phyloP scores from a whole-genome alignment of 2,329 filamentous ascomycete species.

The Exserohilum turcica region DNA sequence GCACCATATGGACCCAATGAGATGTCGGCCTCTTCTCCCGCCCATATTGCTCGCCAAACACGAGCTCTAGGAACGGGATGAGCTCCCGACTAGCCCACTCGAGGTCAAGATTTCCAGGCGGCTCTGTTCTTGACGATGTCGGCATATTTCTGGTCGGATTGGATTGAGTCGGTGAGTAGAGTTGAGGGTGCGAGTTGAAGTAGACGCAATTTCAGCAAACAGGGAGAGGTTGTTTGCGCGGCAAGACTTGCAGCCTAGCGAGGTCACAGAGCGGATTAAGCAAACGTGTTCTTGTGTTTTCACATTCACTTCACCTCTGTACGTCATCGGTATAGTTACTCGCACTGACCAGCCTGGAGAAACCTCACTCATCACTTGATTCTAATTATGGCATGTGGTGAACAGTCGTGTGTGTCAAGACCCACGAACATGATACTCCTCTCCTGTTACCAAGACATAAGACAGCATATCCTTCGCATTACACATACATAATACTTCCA shows the following conservation, averaged over 20 bases:
- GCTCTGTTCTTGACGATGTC: not conserved
- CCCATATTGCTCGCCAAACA: not conserved
- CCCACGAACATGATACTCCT: too few species aligned
- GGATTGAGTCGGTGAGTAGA: too few species aligned
- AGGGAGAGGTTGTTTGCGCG: not conserved
- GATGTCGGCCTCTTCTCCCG: not conserved
- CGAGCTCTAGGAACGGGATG: slow-evolving; percentile 6
- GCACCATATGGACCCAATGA: slow-evolving; percentile 1
- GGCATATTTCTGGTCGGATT: not conserved
- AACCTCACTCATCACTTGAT: not conserved
- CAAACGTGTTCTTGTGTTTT: not conserved
- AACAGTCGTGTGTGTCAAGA: too few species aligned
- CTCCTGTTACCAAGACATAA: too few species aligned
- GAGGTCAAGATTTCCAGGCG: not conserved
- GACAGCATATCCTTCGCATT: too few species aligned
- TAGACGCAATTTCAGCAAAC: not conserved
- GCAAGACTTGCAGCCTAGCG: not conserved
- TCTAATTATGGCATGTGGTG: too few species aligned
- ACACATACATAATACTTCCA: too few species aligned
- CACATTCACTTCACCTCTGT: not conserved
- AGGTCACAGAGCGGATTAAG: not conserved
- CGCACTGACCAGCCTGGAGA: not conserved
- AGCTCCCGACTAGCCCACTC: slow-evolving; percentile 12
- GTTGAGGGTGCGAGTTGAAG: not conserved
- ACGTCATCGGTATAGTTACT: too few species aligned